Evolutionary conservation across 192 early-diverging fungal genomes (phyloP), one percentile per base, ranked within the genome.

Genomic region (Backusella mclennaniae): DNA sequence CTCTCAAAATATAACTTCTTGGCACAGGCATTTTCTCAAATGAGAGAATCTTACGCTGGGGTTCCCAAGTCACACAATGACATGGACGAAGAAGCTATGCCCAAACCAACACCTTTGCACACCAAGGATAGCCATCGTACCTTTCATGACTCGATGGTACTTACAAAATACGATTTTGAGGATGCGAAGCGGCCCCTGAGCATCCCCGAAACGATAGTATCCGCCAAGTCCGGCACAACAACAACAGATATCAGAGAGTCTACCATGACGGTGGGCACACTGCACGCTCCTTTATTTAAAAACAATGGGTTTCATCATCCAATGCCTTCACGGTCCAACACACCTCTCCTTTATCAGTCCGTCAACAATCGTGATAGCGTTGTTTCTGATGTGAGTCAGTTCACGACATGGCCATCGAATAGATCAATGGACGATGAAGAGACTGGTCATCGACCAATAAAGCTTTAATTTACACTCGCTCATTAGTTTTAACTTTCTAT

Each of bases 1-100:
- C 46, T 84, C 26, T 84, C 83, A 35, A 81, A 81, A 70, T 84
- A 84, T 46, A 81, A 81, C 39, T 84, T 81, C 66, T 44, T 84
- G 9, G 56, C 83, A 17, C 68, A 84, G 76, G 83, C 77, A 21
- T 81, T 84, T 71, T 76, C 79, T 14, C 83, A 84, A 56, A 81
- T 81, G 80, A 76, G 80, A 63, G 77, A 76, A 3, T 74, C 76
- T 19, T 73, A 73, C 42, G 66, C 46, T 1, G 38, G 35, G 1
- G 56, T 46, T 31, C 4, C 49, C 4, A 69, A 11, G 39, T 31
- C 44, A 21, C 35, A 44, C 23, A n/a, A 21, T 66, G 41, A 67
- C 14, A 4, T 19, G 4, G 46, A 23, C 12, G 56, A 26, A 23
- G 74, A 39, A 23, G 14, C 35, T 1, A 49, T 49, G n/a, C 46